A percentile compares a stretch with the other conserved stretches of the same genome.
Conservation (phyloP, 1,284 basidiomycete genomes). For the Irpex rosettiformis region DNA sequence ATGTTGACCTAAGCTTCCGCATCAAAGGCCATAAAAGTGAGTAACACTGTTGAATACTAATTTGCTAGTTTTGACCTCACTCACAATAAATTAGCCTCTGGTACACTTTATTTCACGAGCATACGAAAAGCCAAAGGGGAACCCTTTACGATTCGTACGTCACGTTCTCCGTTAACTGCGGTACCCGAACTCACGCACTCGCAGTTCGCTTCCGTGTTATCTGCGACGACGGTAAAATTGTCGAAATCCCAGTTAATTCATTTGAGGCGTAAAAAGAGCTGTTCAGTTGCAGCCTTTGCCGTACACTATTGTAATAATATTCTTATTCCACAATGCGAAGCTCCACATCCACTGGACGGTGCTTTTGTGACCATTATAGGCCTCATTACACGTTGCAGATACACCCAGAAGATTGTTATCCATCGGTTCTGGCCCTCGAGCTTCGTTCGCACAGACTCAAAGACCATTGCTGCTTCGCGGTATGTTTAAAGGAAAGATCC, state of each 20-base stretch:
- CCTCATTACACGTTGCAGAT: too few species aligned
- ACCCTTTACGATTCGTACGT: constrained; percentile 65
- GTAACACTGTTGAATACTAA: constrained; percentile 9
- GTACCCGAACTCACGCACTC: background rate
- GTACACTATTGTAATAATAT: background rate
- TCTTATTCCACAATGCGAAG: background rate
- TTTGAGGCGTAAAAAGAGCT: background rate
- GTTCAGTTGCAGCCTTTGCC: background rate
- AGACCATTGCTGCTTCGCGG: too few species aligned
- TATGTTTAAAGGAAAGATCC: too few species aligned
- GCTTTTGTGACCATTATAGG: too few species aligned
- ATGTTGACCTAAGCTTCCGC: constrained; percentile 72
- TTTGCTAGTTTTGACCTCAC: background rate
- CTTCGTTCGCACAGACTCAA: too few species aligned
- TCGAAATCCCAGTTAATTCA: constrained; percentile 34
- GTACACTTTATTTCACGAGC: constrained; percentile 78
- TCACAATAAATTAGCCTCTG: constrained; percentile 53
- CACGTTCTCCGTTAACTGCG: background rate
- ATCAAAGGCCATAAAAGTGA: constrained; percentile 67
- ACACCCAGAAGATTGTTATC: too few species aligned
- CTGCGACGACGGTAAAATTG: constrained; percentile 54
- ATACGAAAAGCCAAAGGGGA: constrained; percentile 73
- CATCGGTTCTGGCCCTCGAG: too few species aligned
- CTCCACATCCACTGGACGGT: too few species aligned
- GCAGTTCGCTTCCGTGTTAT: constrained; percentile 71